Conservation (phyloP, 768 basidiomycete species). For the Leccinum boreale region DNA sequence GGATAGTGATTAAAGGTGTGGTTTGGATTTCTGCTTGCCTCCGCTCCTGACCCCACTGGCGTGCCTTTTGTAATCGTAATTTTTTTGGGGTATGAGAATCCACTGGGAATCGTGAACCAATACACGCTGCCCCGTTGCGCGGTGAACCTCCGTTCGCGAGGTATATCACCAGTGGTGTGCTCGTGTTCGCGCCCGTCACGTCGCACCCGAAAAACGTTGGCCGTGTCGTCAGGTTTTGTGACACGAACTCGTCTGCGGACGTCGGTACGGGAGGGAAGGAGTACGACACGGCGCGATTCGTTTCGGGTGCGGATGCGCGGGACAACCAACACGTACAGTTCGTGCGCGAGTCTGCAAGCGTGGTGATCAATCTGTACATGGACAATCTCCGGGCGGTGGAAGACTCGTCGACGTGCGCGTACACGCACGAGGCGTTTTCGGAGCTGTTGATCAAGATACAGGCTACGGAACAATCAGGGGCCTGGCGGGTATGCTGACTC, state of each 20-base stretch:
- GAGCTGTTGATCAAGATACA: slow-evolving; percentile 78
- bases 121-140: slow-evolving; percentile 48
- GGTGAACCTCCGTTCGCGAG: slow-evolving; percentile 53
- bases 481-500: too few species aligned
- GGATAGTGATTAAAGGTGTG: slow-evolving; percentile 88
- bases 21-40: not conserved
- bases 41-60: not conserved
- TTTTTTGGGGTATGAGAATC: slow-evolving; percentile 76
- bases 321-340: slow-evolving; percentile 92
- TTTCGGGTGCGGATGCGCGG: slow-evolving; percentile 65
- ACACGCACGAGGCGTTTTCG: slow-evolving; percentile 78
- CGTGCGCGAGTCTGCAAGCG: slow-evolving; percentile 91
- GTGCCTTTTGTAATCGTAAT: not conserved
- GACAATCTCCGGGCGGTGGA: slow-evolving; percentile 84
- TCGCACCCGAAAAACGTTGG: slow-evolving; percentile 50
- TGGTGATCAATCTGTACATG: slow-evolving; percentile 86
- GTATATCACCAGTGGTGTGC: slow-evolving; percentile 53
- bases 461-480: slow-evolving; percentile 45
- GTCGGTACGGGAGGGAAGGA: slow-evolving; percentile 33
- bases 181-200: slow-evolving; percentile 19
- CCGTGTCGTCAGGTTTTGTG: slow-evolving; percentile 33
- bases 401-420: slow-evolving; percentile 83
- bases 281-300: slow-evolving; percentile 64
- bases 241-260: slow-evolving; percentile 27
- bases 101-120: slow-evolving; percentile 95